Evolutionary conservation across 2,329 filamentous ascomycete species (phyloP), one percentile per base, ranked within the genome.

Genomic region (Cladophialophora immunda): DNA sequence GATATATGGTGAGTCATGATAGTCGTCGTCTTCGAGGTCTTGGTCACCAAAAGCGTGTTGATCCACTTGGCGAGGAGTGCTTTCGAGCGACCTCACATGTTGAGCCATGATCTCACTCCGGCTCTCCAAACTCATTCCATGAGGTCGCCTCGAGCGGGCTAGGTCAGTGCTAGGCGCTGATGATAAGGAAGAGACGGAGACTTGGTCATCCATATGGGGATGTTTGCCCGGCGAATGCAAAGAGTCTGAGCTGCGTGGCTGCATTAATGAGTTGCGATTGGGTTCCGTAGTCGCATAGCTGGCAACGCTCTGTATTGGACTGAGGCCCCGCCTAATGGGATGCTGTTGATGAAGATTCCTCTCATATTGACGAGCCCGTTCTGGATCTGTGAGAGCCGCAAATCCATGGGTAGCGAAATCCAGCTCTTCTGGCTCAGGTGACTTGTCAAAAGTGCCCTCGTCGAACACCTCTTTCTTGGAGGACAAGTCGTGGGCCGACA

Each of bases 291-390:
- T 93, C 89, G 3, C 90, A 74, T 93, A 94, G 69, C 94, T 95
- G 11, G 93, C 94, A 17, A 97, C 92, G 73, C 94, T 97, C 72
- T 95, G 94, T 67, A 97, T 94, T 0, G 94, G 94, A 75, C 94
- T 97, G 57, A 96, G 80, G 11, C 89, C 90, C 50, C 92, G 90
- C 60, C 87, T 85, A 71, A 90, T 87, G 11, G 88, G 85, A 72
- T 89, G 86, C 69, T 92, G 90, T 22, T 71, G 68, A 1, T 90
- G 87, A n/a, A 89, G 84, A 72, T 90, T 91, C 70, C 86, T 87
- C 30, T 74, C 72, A 63, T 74, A 74, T 13, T 63, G 54, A 78
- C 75, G 77, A 34, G 70, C 70, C 27, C 71, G 57, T 62, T 73
- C 82, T 4, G 80, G 78, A 62, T 84, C 82, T 55, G 80, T 77